Evolutionary conservation across 2,329 filamentous ascomycete species (phyloP).

Genomic region (Claviceps humidiphila): DNA sequence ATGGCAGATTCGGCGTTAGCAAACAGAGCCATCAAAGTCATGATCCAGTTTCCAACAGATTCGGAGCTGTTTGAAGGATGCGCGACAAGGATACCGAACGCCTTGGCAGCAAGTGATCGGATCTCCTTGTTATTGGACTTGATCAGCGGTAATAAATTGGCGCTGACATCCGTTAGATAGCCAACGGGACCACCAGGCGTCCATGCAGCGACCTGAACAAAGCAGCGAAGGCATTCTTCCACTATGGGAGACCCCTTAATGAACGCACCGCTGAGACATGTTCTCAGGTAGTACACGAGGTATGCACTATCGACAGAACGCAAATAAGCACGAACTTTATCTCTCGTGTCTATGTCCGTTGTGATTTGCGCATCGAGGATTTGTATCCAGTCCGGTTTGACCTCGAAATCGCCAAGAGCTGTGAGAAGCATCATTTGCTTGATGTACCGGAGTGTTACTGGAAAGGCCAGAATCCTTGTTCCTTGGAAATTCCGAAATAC

Average conservation of each 20-base stretch:
- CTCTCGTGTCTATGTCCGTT: slow-evolving; percentile 53
- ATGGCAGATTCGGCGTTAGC: slow-evolving; percentile 26
- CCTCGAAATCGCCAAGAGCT: slow-evolving; percentile 34
- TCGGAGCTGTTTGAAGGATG: slow-evolving; percentile 37
- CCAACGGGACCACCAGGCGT: slow-evolving; percentile 37
- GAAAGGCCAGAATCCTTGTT: slow-evolving; percentile 41
- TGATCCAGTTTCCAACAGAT: slow-evolving; percentile 13
- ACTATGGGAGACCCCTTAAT: slow-evolving; percentile 26
- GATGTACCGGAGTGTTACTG: slow-evolving; percentile 57
- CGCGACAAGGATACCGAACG: slow-evolving; percentile 64
- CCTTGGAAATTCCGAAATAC: slow-evolving; percentile 35
- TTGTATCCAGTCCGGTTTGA: slow-evolving; percentile 75
- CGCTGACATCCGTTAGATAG: slow-evolving; percentile 33
- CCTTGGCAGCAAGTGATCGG: slow-evolving; percentile 52
- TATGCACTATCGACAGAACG: slow-evolving; percentile 23
- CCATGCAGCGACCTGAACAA: slow-evolving; percentile 40
- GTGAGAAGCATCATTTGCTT: slow-evolving; percentile 38
- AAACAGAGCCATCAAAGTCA: slow-evolving; percentile 29
- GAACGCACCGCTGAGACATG: slow-evolving; percentile 44
- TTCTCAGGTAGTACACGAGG: slow-evolving; percentile 33
- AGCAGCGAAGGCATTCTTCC: slow-evolving; percentile 36
- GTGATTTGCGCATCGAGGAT: slow-evolving; percentile 61
- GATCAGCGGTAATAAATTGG: slow-evolving; percentile 45
- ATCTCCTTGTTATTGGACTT: slow-evolving; percentile 60
- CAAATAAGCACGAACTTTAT: slow-evolving; percentile 43